Conservation (phyloP, 2,329 filamentous ascomycete species). For the Dendryphion nanum region DNA sequence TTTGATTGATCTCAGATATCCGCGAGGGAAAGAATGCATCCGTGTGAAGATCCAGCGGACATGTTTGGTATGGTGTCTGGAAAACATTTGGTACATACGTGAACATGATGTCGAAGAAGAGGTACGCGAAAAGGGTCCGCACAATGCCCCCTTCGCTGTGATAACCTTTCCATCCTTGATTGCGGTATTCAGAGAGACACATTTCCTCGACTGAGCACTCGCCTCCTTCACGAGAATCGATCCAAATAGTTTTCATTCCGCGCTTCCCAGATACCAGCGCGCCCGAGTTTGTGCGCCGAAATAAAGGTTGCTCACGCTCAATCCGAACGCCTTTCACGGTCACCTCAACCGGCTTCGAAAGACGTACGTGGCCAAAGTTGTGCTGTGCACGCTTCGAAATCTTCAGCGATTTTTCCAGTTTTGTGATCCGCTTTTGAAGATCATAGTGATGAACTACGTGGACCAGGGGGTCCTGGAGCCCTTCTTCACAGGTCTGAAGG, state of each 20-base stretch:
- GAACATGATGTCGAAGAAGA: constrained; percentile 93
- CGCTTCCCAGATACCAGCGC: constrained; percentile 37
- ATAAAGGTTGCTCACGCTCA: constrained; percentile 54
- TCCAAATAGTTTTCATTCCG: constrained; percentile 78
- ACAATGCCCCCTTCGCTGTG: constrained; percentile 90
- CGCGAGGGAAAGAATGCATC: constrained; percentile 87
- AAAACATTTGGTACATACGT: constrained; percentile 95
- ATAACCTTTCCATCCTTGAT: constrained; percentile 88
- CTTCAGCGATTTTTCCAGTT: constrained; percentile 81
- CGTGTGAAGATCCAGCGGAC: constrained; percentile 86
- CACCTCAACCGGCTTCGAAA: constrained; percentile 74
- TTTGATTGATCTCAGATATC: constrained; percentile 84
- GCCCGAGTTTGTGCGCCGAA: constrained; percentile 28
- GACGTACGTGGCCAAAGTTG: constrained; percentile 82
- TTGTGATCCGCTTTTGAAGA: constrained; percentile 87
- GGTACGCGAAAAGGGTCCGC: constrained; percentile 76
- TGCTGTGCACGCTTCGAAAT: constrained; percentile 85
- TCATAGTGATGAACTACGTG: constrained; percentile 94
- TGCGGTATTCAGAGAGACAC: constrained; percentile 84
- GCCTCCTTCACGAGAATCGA: constrained; percentile 70
- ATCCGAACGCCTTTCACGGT: constrained; percentile 76
- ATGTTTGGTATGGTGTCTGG: constrained; percentile 92
- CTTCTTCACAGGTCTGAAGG: constrained; percentile 77
- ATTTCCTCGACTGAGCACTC: constrained; percentile 91
- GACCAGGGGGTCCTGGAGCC: constrained; percentile 82